Base-by-base conservation (phyloP, 2,329 filamentous ascomycete species). In the Atkinsonella texensis region DNA sequence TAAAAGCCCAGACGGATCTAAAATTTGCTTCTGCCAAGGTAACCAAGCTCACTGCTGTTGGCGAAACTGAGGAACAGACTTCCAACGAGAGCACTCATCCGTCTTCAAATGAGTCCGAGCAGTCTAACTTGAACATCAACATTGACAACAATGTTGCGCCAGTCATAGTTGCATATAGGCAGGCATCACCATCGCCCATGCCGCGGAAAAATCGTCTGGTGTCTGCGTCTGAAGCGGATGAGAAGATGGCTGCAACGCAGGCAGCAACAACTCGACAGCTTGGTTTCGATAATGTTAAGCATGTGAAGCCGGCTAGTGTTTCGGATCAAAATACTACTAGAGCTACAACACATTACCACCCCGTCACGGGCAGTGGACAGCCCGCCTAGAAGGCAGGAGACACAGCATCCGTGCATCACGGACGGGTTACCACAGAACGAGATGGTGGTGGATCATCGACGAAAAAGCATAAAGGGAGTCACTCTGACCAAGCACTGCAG, bases 331-430 rank as follows among this genome's bases (percentile, higher is more conserved):
- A 5, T 11, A 13, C 20, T 31, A 39, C 46, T 11, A 15, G 11
- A 46, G 17, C 10, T 2, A 39, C 2, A 20, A 2, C 17, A 35
- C 46, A 48, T 31, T 6, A 28, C 20, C 51, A 47, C 15, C 52
- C 52, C 20, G 48, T 18, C 2, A 43, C 51, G 38, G 43, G 42
- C 17, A 49, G 53, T 44, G 50, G 15, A 42, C 55, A 54, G 49
- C 48, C 55, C 59, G 58, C 49, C 17, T 57, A 57, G 55, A 45
- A 54, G 23, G 20, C 56, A 56, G 58, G 43, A 43, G 31, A 46
- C 44, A 46, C 48, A 52, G 49, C 44, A 39, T 39, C 33, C 35
- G n/a, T 32, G 44, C 12, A 10, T 15, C 11, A 45, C 54, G 38
- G 17, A 5, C 28, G 23, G n/a, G 42, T 18, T 23, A 28, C 9